Evolutionary conservation across 2,329 filamentous ascomycete species (phyloP), one percentile per base, ranked within the genome.

Genomic region (Taxawa tesnikishii): DNA sequence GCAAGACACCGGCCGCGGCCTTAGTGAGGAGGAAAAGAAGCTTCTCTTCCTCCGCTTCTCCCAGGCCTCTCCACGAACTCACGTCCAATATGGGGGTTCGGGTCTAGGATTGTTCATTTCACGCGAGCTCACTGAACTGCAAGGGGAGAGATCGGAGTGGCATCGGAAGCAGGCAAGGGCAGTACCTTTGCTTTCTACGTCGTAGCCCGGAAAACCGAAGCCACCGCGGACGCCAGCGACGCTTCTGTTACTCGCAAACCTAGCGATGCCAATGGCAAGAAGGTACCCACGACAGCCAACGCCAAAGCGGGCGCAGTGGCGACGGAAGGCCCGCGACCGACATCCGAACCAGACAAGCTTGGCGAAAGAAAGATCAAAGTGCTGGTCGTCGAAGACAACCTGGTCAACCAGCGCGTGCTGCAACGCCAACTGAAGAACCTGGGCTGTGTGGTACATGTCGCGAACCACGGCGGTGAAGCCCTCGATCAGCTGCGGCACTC

Each of bases 21-120:
- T 90, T 10, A 79, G 67, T 3, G 65, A 73, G 4, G 70, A 77
- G 34, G 81, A 85, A 48, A 82, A 78, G 58, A 76, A 78, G 30
- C 67, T 75, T 28, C 65, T 90, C 0, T 90, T 88, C 54, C 73
- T 83, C 43, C 71, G 80, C 14, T 90, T 90, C 51, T 76, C 78
- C 5, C 83, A 88, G 54, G 79, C 80, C 1, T 83, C 73, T 14
- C 77, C 79, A 2, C 72, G 73, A 30, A 85, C 80, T 0, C 80
- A 84, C 42, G 74, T 83, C 11, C 74, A 83, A 43, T 85, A 88
- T 42, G 83, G 82, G 14, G 83, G 83, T 1, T 82, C 76, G 0
- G 83, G 83, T 0, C 65, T 90, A 1, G 83, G 83, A 0, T 62
- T 88, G 0, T 88, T 85, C 52, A 87, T 88, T 41, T 82, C 76